A percentile compares a stretch with the other conserved stretches of the same genome.
These are phyloP conservation scores for Kondoa subrosea DNA, from an alignment of 768 basidiomycete species.

Conservation along the genomic window DNA sequence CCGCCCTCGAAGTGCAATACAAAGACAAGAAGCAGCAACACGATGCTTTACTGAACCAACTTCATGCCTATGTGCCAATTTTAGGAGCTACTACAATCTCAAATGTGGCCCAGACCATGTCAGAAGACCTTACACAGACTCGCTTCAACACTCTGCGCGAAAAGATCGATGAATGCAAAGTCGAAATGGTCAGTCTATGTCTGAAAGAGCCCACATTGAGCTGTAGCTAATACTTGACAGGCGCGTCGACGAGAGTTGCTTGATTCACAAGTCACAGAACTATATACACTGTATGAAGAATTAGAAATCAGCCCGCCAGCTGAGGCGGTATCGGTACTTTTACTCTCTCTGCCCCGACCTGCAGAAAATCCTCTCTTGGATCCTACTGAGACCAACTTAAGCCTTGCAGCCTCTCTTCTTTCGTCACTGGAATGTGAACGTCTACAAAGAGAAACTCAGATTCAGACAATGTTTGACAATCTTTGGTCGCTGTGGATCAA, in stretches of 20 bases:
- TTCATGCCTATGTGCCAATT: slow-evolving; percentile 12
- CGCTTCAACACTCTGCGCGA: neutral
- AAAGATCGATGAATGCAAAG: too few relatives aligned
- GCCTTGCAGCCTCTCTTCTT: neutral
- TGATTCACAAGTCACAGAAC: neutral
- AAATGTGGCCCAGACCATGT: neutral
- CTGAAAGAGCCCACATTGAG: too few relatives aligned
- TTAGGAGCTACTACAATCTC: neutral
- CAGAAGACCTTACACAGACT: neutral
- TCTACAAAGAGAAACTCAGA: slow-evolving; percentile 36
- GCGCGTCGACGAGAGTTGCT: neutral
- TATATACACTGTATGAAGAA: neutral
- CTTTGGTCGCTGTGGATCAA: slow-evolving; percentile 79
- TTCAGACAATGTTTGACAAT: slow-evolving; percentile 86
- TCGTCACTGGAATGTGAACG: neutral
- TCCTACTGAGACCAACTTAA: neutral
- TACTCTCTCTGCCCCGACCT: neutral
- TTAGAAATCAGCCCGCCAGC: neutral
- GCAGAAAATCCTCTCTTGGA: neutral
- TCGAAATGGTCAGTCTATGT: too few relatives aligned
- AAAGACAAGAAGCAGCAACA: slow-evolving; percentile 5
- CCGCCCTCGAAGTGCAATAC: neutral
- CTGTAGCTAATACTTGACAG: too few relatives aligned
- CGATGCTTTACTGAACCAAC: neutral
- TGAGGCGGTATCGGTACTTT: neutral